These are phyloP conservation scores for Anisodus tanguticus DNA, from an alignment of 257 asterid genomes.

Conservation along the genomic window DNA sequence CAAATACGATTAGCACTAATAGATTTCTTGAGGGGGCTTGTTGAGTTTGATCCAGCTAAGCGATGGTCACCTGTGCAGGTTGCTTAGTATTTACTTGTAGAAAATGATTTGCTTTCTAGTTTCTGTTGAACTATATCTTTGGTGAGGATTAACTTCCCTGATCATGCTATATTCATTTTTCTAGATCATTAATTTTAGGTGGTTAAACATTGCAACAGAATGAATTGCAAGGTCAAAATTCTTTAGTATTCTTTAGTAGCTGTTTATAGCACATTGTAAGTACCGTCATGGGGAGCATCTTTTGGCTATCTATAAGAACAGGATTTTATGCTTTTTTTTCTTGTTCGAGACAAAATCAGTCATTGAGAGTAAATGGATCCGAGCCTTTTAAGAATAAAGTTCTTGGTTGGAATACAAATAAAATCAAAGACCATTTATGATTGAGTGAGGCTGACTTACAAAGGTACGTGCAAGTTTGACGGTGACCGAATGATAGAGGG, in stretches of 20 bases:
- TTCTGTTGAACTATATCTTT: neutral
- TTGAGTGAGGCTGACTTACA: neutral
- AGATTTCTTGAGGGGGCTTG: slow-evolving; percentile 96
- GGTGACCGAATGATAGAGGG: neutral
- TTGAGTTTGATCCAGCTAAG: slow-evolving; percentile 95
- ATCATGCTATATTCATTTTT: neutral
- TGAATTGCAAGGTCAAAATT: slow-evolving; percentile 15
- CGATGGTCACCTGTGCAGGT: slow-evolving; percentile 99
- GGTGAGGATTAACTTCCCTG: slow-evolving; percentile 15
- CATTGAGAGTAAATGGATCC: neutral
- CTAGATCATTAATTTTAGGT: slow-evolving; percentile 1
- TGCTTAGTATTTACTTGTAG: slow-evolving; percentile 33
- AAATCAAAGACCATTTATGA: neutral
- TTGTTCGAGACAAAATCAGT: slow-evolving; percentile 22
- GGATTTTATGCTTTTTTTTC: neutral
- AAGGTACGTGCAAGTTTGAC: slow-evolving; percentile 5
- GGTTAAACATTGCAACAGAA: slow-evolving; percentile 13
- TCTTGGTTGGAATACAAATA: slow-evolving; percentile 15
- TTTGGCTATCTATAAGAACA: neutral
- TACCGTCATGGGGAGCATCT: slow-evolving; percentile 15
- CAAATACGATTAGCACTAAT: slow-evolving; percentile 75
- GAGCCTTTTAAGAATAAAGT: neutral
- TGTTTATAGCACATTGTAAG: slow-evolving; percentile 6
- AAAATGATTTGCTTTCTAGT: slow-evolving; percentile 27
- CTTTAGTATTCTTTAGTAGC: neutral